A percentile compares a stretch with the other conserved stretches of the same genome.
Conservation (phyloP, 352 stramenopile species). For the Phytophthora capsici region DNA sequence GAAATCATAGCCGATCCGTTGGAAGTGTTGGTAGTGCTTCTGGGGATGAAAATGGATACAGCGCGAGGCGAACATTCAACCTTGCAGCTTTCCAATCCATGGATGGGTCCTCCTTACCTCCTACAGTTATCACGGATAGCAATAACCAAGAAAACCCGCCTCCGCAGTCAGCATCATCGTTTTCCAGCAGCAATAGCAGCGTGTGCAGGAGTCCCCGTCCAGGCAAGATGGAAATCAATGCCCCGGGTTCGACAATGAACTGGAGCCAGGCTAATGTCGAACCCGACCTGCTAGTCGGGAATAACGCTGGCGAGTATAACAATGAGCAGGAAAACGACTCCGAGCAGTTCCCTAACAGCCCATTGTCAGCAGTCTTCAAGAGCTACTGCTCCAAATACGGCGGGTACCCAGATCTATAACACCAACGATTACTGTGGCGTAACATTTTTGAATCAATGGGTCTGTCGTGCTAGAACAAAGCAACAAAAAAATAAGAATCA, state of each 20-base stretch:
- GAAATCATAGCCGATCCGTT: conserved; percentile 24
- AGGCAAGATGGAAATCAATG: conserved; percentile 29
- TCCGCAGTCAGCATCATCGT: conserved; percentile 34
- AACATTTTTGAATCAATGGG: neutral
- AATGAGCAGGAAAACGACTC: conserved; percentile 20
- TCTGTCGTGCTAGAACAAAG: conserved; percentile 24
- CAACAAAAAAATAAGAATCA: conserved; percentile 36
- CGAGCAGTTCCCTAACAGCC: conserved; percentile 30
- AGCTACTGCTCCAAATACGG: conserved; percentile 90
- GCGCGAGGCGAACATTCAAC: conserved; percentile 52
- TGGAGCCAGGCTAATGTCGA: conserved; percentile 56
- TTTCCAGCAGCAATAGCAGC: conserved; percentile 36
- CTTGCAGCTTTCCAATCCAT: conserved; percentile 60
- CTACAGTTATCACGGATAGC: conserved; percentile 20
- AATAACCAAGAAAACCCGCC: conserved; percentile 19
- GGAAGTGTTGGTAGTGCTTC: conserved; percentile 21
- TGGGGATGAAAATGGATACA: conserved; percentile 43
- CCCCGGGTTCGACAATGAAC: conserved; percentile 28
- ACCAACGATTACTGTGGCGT: neutral
- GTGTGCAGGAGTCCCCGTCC: conserved; percentile 27
- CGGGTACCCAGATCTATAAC: conserved; percentile 68
- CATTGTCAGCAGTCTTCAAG: conserved; percentile 61
- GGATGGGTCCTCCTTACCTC: neutral
- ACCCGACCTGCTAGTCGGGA: conserved; percentile 8
- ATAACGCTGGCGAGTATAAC: conserved; percentile 20